Evolutionary conservation across 169 alveolate genomes (phyloP).

Genomic region (Plasmodium blacklocki): DNA sequence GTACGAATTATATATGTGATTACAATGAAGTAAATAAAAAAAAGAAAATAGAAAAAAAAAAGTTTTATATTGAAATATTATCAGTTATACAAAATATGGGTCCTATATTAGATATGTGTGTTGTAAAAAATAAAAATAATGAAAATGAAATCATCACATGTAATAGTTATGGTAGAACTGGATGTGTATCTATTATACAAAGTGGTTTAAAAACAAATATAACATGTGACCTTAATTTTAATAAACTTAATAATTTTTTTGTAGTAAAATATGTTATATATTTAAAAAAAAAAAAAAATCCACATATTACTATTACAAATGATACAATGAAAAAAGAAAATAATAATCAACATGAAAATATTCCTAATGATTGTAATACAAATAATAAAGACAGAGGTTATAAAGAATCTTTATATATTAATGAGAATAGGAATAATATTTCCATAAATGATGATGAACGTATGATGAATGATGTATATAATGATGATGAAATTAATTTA

Average conservation of each 20-base stretch:
- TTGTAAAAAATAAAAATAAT: conserved; percentile 28
- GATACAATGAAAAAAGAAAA: background rate
- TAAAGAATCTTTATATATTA: no score
- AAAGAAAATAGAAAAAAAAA: conserved; percentile 18
- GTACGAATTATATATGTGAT: background rate
- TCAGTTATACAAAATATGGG: conserved; percentile 72
- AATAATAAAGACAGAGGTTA: background rate
- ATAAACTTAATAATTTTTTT: conserved; percentile 39
- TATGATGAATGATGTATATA: background rate
- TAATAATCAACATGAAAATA: background rate
- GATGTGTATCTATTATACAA: conserved; percentile 69
- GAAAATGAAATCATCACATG: conserved; percentile 68
- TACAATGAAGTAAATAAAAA: background rate
- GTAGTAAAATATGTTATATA: conserved; percentile 63
- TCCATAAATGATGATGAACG: background rate
- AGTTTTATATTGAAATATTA: conserved; percentile 62
- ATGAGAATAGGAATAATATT: background rate
- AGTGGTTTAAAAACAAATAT: conserved; percentile 61
- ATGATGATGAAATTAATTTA: background rate
- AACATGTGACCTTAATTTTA: conserved; percentile 24
- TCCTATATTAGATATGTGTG: conserved; percentile 71
- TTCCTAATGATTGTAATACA: background rate
- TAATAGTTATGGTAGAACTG: conserved; percentile 71
- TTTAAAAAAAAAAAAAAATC: conserved; percentile 22
- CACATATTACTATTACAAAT: background rate